These are phyloP conservation scores for Dendrocalamus latiflorus DNA, from an alignment of 202 grass and related monocot genomes.

Conservation along the genomic window DNA sequence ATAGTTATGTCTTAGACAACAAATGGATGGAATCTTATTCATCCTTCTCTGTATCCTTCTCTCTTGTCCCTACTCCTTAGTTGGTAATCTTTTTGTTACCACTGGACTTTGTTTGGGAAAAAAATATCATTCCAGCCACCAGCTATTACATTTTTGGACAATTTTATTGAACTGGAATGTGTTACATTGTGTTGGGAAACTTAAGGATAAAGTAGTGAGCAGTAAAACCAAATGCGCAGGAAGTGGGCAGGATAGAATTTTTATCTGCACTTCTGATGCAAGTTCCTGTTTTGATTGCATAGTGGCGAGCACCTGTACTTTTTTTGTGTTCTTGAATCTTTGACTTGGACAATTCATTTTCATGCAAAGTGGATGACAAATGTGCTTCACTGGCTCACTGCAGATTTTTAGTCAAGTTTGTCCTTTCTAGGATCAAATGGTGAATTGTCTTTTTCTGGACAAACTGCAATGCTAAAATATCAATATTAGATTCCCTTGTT, in stretches of 20 bases:
- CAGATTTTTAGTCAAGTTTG: background rate
- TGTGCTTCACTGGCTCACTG: background rate
- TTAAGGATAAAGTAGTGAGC: background rate
- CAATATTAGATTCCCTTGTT: background rate
- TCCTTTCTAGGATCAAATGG: constrained; percentile 6
- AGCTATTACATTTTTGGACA: background rate
- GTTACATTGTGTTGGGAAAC: background rate
- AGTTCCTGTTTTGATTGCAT: background rate
- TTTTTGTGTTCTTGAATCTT: background rate
- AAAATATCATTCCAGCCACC: background rate
- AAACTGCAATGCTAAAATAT: background rate
- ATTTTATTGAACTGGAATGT: background rate
- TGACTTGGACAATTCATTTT: background rate
- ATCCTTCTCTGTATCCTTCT: no score
- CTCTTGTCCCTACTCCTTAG: no score
- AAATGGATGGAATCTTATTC: no score
- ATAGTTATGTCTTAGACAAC: no score
- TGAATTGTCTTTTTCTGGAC: background rate
- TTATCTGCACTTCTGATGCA: background rate
- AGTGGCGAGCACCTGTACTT: background rate
- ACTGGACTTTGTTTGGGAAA: background rate
- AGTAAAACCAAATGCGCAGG: background rate
- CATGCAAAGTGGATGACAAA: background rate
- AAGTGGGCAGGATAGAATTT: background rate
- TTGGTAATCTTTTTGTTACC: no score